Evolutionary conservation across 495 filamentous ascomycete species (phyloP), one percentile per base, ranked within the genome.

Genomic region (Penicillium salamii): DNA sequence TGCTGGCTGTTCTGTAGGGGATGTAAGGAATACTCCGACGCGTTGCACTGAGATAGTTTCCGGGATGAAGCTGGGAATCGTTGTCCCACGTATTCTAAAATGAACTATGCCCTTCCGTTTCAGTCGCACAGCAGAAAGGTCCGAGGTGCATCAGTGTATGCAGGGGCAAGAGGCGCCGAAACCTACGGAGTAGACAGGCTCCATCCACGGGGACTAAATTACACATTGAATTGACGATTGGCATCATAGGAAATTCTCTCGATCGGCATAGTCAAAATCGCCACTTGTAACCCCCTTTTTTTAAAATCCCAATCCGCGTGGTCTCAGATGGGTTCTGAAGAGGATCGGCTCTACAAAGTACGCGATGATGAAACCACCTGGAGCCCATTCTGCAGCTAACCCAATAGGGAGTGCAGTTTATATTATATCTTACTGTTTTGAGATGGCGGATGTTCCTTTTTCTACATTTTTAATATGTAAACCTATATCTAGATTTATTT

Each of bases 301-400:
- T 26, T 42, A 14, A 23, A 26, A 12, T 38, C 18, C 13, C 6
- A 38, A 41, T 41, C n/a, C 14, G 11, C 12, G 19, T 45, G 17
- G 20, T 34, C 2, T 15, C 0, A 15, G 42, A 8, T 17, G 7
- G 18, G 13, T 21, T 11, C 19, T 19, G 40, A 42, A 42, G 40
- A 42, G 29, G 40, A 42, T 42, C 40, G 26, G 9, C 40, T 31
- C 40, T 31, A 21, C 32, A 28, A 13, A 7, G 12, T 46, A n/a
- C 23, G 21, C 14, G n/a, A 32, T 34, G 18, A 33, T 49, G 46
- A 49, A 49, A 41, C 46, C 24, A 31, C 17, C 36, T 12, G 20
- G 20, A 46, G 34, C 44, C 44, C 44, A 19, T 26, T 38, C 23
- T 47, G 44, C 44, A 47, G 23, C 33, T 47, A 31, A 28, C 33